A percentile compares a stretch with the other conserved stretches of the same genome.
phyloP scores from a whole-genome alignment of 176 grass and related monocot species.

The Triticum timopheevii region DNA sequence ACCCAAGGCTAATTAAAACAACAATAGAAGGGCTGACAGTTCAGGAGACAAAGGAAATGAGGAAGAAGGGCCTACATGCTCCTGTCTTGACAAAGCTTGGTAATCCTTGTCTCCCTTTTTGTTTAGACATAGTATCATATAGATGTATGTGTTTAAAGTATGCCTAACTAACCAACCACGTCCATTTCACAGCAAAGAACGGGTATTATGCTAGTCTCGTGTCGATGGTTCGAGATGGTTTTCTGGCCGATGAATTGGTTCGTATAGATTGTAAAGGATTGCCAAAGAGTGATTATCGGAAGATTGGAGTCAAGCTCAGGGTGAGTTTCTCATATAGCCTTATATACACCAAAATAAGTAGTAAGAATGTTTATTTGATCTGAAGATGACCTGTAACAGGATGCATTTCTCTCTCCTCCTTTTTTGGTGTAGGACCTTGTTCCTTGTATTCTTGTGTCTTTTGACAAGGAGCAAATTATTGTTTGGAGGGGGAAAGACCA shows the following conservation, averaged over 20 bases:
- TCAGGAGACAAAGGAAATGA: conserved; percentile 76
- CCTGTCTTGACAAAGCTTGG: conserved; percentile 81
- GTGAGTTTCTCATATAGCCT: conserved; percentile 39
- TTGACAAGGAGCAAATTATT: conserved; percentile 86
- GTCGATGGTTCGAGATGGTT: conserved; percentile 72
- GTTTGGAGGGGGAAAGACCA: conserved; percentile 77
- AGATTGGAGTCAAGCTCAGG: conserved; percentile 93
- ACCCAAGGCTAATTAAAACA: conserved; percentile 78
- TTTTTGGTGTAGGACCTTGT: conserved; percentile 64
- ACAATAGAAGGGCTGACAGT: conserved; percentile 73
- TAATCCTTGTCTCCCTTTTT: conserved; percentile 17
- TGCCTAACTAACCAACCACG: conserved; percentile 1
- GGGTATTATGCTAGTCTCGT: conserved; percentile 83
- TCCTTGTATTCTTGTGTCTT: conserved; percentile 79
- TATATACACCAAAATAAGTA: no score
- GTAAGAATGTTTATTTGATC: background rate
- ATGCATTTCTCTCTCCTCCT: background rate
- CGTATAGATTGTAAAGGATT: conserved; percentile 82
- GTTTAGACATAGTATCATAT: background rate
- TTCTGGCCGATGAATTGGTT: conserved; percentile 63
- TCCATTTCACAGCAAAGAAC: conserved; percentile 68
- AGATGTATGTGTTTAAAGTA: background rate
- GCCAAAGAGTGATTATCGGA: conserved; percentile 78
- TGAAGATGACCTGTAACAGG: background rate
- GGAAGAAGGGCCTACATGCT: conserved; percentile 75